Conservation (phyloP, 164 flowering plant species). For the Amborella trichopoda region DNA sequence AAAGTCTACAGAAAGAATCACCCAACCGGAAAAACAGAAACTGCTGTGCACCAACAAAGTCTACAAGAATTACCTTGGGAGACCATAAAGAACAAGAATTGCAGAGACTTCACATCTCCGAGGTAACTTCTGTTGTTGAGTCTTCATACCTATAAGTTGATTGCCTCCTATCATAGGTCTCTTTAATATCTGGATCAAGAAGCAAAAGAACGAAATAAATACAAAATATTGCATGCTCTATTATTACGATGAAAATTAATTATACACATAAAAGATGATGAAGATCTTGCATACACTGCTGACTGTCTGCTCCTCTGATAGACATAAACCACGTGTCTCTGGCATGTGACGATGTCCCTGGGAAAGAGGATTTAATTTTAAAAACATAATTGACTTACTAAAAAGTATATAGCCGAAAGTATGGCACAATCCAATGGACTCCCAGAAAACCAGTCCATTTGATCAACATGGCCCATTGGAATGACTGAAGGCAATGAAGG, state of each 20-base stretch:
- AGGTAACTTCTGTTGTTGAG: slow-evolving; percentile 70
- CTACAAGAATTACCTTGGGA: slow-evolving; percentile 75
- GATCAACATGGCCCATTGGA: too few species aligned
- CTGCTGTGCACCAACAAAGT: too few species aligned
- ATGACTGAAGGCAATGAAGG: too few species aligned
- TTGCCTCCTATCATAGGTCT: slow-evolving; percentile 67
- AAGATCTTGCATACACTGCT: slow-evolving; percentile 87
- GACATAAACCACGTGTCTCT: slow-evolving; percentile 93
- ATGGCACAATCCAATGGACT: neutral
- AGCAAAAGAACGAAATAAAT: too few species aligned
- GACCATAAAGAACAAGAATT: slow-evolving; percentile 86
- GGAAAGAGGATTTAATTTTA: slow-evolving; percentile 8
- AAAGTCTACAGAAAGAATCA: too few species aligned
- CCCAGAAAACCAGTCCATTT: too few species aligned
- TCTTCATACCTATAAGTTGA: slow-evolving; percentile 57
- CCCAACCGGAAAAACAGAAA: too few species aligned
- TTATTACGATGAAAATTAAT: too few species aligned
- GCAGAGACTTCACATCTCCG: slow-evolving; percentile 95
- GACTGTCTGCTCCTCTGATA: slow-evolving; percentile 97
- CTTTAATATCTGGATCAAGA: slow-evolving; percentile 35
- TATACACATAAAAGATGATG: too few species aligned
- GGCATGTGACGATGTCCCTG: slow-evolving; percentile 98
- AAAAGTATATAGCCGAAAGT: neutral
- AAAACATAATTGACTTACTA: slow-evolving; percentile 4
- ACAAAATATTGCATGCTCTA: too few species aligned